These are phyloP conservation scores for Amanita subjunquillea DNA, from an alignment of 768 basidiomycete genomes.

Conservation along the genomic window DNA sequence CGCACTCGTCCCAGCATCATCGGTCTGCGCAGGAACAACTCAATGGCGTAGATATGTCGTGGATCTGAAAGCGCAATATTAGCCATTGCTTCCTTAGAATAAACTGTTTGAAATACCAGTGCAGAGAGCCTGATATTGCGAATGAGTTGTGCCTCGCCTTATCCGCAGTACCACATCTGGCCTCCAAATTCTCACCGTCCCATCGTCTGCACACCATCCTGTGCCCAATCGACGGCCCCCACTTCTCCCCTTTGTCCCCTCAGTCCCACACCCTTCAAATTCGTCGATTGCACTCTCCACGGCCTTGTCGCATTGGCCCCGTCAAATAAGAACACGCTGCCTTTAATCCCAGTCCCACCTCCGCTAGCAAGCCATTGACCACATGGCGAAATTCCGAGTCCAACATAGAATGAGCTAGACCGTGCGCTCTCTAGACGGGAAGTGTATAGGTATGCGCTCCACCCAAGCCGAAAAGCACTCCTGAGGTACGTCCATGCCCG, in stretches of 20 bases:
- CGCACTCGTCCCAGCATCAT: not conserved
- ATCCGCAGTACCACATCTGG: constrained; percentile 45
- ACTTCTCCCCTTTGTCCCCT: constrained; percentile 59
- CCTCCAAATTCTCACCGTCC: constrained; percentile 79
- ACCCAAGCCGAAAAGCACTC: constrained; percentile 70
- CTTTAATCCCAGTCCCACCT: constrained; percentile 51
- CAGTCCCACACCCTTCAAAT: constrained; percentile 35
- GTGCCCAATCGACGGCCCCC: constrained; percentile 78
- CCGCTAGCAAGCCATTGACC: constrained; percentile 74
- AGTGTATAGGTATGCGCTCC: constrained; percentile 56
- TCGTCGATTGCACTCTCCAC: not conserved
- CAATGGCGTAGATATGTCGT: not conserved
- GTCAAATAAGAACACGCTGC: constrained; percentile 69
- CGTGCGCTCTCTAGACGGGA: constrained; percentile 38
- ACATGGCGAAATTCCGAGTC: constrained; percentile 66
- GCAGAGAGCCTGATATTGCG: too few species aligned
- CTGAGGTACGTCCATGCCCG: constrained; percentile 61
- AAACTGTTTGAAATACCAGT: too few species aligned
- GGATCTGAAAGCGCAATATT: constrained; percentile 6
- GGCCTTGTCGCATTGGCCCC: constrained; percentile 34
- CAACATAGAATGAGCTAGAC: constrained; percentile 71
- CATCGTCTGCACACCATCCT: constrained; percentile 69
- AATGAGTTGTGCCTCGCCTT: too few species aligned
- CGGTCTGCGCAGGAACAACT: too few species aligned
- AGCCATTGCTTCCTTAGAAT: too few species aligned